phyloP scores from a whole-genome alignment of 2,329 filamentous ascomycete species.

The Claviceps capensis region DNA sequence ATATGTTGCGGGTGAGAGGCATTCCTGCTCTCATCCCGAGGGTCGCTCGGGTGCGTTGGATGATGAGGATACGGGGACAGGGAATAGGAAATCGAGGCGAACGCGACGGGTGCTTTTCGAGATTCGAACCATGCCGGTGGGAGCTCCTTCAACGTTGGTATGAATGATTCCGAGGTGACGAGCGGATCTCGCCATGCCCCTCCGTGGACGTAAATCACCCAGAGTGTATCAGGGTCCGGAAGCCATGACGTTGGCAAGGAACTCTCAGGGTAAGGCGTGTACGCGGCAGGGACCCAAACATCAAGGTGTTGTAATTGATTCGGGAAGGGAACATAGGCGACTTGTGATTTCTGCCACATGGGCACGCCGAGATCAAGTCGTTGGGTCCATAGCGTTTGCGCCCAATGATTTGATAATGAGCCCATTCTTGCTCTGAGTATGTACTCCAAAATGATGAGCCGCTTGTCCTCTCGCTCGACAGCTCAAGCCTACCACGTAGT shows the following conservation, averaged over 20 bases:
- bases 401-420: slow-evolving; percentile 1
- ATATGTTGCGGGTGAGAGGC: slow-evolving; percentile 41
- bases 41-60: slow-evolving; percentile 2
- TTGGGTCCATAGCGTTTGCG: slow-evolving; percentile 1
- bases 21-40: slow-evolving; percentile 16
- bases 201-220: slow-evolving; percentile 14
- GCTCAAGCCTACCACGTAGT: too few species aligned
- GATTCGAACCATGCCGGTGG: slow-evolving; percentile 1
- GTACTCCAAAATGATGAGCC: too few species aligned
- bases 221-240: slow-evolving; percentile 3
- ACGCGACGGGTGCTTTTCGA: slow-evolving; percentile 2
- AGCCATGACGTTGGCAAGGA: slow-evolving; percentile 3
- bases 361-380: slow-evolving; percentile 1
- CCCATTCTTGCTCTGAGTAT: not conserved
- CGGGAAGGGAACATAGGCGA: slow-evolving; percentile 2
- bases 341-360: slow-evolving; percentile 6
- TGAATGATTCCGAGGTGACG: slow-evolving; percentile 7
- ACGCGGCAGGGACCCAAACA: slow-evolving; percentile 4
- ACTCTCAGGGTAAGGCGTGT: not conserved
- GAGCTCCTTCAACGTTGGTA: slow-evolving; percentile 2
- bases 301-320: slow-evolving; percentile 5
- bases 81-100: slow-evolving; percentile 6
- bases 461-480: not conserved
- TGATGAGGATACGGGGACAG: slow-evolving; percentile 6
- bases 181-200: slow-evolving; percentile 16